phyloP scores from a whole-genome alignment of 1,284 basidiomycete genomes.

The Apiotrichum laibachii region DNA sequence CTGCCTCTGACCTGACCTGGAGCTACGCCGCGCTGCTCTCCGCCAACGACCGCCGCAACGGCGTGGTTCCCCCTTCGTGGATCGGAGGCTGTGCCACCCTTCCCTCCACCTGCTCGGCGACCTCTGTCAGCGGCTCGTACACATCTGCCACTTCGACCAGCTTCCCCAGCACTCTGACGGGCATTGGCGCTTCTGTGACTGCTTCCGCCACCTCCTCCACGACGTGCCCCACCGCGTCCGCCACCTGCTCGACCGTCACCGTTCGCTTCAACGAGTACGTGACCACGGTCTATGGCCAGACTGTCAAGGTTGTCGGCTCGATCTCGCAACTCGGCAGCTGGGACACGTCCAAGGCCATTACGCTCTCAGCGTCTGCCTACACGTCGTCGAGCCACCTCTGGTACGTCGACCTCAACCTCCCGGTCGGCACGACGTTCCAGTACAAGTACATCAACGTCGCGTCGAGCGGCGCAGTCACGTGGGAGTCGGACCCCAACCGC shows the following conservation, averaged over 20 bases:
- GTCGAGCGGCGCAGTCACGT: not conserved
- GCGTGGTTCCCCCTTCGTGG: not conserved
- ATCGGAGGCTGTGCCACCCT: not conserved
- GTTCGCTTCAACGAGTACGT: not conserved
- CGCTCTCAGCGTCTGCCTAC: not conserved
- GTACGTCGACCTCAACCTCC: not conserved
- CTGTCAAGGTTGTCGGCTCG: not conserved
- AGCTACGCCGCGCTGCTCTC: slow-evolving; percentile 45
- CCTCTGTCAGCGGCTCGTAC: not conserved
- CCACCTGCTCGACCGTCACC: not conserved
- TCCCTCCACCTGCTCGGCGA: not conserved
- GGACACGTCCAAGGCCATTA: not conserved
- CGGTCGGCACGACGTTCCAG: not conserved
- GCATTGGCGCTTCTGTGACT: not conserved
- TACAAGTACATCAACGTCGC: not conserved
- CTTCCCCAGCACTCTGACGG: not conserved
- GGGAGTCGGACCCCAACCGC: not conserved
- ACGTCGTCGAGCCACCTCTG: not conserved
- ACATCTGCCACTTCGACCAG: not conserved
- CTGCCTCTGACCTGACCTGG: slow-evolving; percentile 52
- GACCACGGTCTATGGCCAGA: not conserved
- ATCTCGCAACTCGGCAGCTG: not conserved
- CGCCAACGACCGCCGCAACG: not conserved
- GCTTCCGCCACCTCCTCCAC: not conserved
- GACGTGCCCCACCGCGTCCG: not conserved